Conservation (phyloP, 768 basidiomycete species). For the Lyophyllum decastes region DNA sequence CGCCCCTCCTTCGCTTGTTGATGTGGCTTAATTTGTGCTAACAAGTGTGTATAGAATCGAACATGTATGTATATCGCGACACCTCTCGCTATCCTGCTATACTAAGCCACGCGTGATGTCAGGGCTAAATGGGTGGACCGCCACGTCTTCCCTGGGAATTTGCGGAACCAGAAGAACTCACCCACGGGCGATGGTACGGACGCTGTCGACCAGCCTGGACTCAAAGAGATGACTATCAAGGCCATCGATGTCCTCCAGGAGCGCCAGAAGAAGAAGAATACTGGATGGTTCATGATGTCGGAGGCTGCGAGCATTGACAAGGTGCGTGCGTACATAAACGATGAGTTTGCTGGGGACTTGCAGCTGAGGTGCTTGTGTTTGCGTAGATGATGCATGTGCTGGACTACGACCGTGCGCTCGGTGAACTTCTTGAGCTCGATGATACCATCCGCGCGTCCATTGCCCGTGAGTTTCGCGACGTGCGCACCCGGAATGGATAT, state of each 20-base stretch:
- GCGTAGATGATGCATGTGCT: constrained; percentile 47
- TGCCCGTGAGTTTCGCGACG: constrained; percentile 31
- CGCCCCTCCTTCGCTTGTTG: constrained; percentile 6
- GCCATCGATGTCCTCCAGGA: constrained; percentile 45
- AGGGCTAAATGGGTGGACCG: constrained; percentile 50
- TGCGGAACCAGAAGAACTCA: constrained; percentile 36
- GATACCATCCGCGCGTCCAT: constrained; percentile 46
- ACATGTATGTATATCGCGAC: constrained; percentile 14
- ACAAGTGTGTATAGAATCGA: constrained; percentile 13
- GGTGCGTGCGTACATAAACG: constrained; percentile 14
- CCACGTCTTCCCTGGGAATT: constrained; percentile 37
- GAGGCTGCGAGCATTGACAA: constrained; percentile 49
- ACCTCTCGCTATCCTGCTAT: not conserved
- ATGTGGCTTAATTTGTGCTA: not conserved
- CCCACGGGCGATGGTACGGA: constrained; percentile 44
- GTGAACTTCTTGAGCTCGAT: constrained; percentile 45
- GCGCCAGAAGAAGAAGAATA: constrained; percentile 32
- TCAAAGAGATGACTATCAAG: constrained; percentile 50
- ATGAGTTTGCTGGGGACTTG: not conserved
- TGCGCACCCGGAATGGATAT: not conserved
- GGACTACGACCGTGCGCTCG: constrained; percentile 47
- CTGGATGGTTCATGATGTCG: constrained; percentile 51
- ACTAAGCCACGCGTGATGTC: not conserved
- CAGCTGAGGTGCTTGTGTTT: not conserved
- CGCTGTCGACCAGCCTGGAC: constrained; percentile 44